Base-by-base conservation (phyloP, 2,329 filamentous ascomycete genomes). In the Pseudogymnoascus sp. region DNA sequence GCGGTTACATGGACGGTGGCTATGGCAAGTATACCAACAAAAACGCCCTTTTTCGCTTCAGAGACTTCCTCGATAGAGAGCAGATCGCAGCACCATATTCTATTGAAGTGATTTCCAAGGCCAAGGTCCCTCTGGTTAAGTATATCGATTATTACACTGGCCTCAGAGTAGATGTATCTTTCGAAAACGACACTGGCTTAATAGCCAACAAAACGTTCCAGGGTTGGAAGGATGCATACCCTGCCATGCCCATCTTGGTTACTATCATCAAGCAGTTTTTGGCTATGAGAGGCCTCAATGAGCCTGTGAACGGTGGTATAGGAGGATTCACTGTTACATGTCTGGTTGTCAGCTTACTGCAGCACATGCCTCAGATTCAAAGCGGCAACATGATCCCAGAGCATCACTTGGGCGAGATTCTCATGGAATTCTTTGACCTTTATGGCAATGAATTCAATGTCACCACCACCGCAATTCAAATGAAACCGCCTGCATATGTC, bases 321-420 rank as follows among this genome's bases (percentile, higher is more conserved):
- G 94, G 94, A 59, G 94, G 94, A 2, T 97, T 96, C 70, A 90
- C 91, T 1, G 88, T 95, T 64, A 96, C 92, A 60, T 99, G 94
- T 75, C 79, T 99, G 63, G 89, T 96, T 5, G 89, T 94, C 61
- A 94, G 89, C 76, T 84, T 96, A 72, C 75, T 97, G 52, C 89
- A 96, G 70, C 78, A 89, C 64, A 83, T 91, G 77, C 89, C 90
- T 8, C 80, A 85, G 63, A 77, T 86, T 1, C 83, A 89, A 66
- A 83, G 80, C 63, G 74, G 79, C 23, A 80, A 77, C 61, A 75
- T 88, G 67, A 70, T 79, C 3, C 77, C 81, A 1, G 78, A 84
- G 35, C 79, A 85, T 56, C 85, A 95, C 65, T 80, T 95, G 1
- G 92, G 91, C 10, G 82, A 91, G 65, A 77, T 95, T 59, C 78